Evolutionary conservation across 1,284 basidiomycete genomes (phyloP).

Genomic region (Irpex sp.): DNA sequence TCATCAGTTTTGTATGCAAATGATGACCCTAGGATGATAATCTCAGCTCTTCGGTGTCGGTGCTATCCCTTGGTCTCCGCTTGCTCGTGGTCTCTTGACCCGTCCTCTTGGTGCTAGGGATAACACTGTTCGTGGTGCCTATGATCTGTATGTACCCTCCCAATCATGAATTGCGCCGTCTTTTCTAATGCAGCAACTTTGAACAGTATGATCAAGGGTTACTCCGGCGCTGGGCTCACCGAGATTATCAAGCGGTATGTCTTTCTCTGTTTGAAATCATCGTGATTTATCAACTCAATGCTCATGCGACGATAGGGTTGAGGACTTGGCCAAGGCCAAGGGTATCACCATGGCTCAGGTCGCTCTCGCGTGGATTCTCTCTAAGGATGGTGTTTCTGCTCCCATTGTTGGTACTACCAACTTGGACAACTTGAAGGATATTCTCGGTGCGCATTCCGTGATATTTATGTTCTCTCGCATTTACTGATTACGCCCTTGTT

Average conservation of each 20-base stretch:
- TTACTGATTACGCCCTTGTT: neutral
- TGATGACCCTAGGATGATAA: slow-evolving; percentile 1
- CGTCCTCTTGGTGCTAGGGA: slow-evolving; percentile 20
- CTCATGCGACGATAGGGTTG: slow-evolving; percentile 31
- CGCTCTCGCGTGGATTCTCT: slow-evolving; percentile 47
- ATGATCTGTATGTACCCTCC: slow-evolving; percentile 10
- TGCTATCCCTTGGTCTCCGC: slow-evolving; percentile 36
- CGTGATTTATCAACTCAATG: slow-evolving; percentile 5
- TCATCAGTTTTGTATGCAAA: neutral
- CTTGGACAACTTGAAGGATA: slow-evolving; percentile 45
- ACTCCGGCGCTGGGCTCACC: slow-evolving; percentile 23
- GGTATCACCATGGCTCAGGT: slow-evolving; percentile 56
- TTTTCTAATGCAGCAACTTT: neutral
- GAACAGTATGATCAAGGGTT: slow-evolving; percentile 22
- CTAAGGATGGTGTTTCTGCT: slow-evolving; percentile 39
- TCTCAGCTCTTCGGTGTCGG: slow-evolving; percentile 28
- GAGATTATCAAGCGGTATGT: slow-evolving; percentile 32
- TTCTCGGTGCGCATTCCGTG: slow-evolving; percentile 36
- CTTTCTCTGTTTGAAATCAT: neutral
- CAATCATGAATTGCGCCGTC: neutral
- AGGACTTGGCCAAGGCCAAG: slow-evolving; percentile 49
- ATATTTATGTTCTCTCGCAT: neutral
- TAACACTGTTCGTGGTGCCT: slow-evolving; percentile 18
- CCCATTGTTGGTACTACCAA: slow-evolving; percentile 53
- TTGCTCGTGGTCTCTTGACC: slow-evolving; percentile 32